These are phyloP conservation scores for Solanum phureja DNA, from an alignment of 257 asterid genomes.

Conservation along the genomic window DNA sequence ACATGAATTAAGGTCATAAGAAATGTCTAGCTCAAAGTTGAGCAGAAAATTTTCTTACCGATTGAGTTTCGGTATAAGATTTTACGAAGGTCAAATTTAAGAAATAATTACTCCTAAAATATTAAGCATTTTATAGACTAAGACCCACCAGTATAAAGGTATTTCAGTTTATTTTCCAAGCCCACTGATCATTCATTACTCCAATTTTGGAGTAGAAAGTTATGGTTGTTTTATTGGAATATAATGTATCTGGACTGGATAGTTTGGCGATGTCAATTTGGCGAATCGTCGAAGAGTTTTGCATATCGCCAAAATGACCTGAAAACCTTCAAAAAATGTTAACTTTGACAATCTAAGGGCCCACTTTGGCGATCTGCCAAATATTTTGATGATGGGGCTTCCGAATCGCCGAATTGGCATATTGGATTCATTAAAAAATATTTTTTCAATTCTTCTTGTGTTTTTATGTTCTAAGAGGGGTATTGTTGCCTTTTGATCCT, in stretches of 20 bases:
- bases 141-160: not conserved
- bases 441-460: not conserved
- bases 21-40: not conserved
- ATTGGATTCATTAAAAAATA: not conserved
- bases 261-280: not conserved
- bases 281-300: too few relatives aligned
- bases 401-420: not conserved
- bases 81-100: not conserved
- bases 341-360: not conserved
- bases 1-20: not conserved
- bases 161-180: too few relatives aligned
- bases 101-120: too few relatives aligned
- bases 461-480: not conserved
- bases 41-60: not conserved
- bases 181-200: not conserved
- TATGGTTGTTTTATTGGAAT: too few relatives aligned
- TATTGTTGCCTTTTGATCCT: not conserved
- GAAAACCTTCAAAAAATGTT: not conserved
- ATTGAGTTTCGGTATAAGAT: not conserved
- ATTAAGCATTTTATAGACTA: not conserved
- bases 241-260: not conserved
- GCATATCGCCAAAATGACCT: not conserved
- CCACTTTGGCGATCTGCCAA: not conserved
- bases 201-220: not conserved
- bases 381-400: not conserved